Evolutionary conservation across 2,329 filamentous ascomycete species (phyloP).

Genomic region (Gaeumannomyces tritici): DNA sequence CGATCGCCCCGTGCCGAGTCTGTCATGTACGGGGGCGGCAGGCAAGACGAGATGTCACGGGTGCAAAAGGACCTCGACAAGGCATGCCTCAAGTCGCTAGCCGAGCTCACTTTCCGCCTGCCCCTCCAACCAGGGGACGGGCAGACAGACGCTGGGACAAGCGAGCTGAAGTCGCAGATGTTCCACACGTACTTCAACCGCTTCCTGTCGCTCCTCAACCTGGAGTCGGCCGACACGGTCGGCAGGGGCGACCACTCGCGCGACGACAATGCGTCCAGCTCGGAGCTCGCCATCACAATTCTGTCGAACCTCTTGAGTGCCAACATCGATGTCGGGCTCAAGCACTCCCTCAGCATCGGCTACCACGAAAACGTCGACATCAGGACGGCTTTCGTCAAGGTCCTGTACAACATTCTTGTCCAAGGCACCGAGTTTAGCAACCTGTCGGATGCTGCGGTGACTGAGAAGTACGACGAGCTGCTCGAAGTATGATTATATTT

Average conservation of each 20-base stretch:
- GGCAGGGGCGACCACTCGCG: slow-evolving; percentile 33
- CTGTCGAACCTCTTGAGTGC: slow-evolving; percentile 60
- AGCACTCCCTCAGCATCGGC: slow-evolving; percentile 60
- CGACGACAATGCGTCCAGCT: slow-evolving; percentile 45
- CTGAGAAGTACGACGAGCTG: slow-evolving; percentile 58
- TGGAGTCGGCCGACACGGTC: slow-evolving; percentile 35
- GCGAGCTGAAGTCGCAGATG: slow-evolving; percentile 61
- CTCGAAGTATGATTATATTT: slow-evolving; percentile 34
- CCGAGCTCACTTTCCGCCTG: slow-evolving; percentile 55
- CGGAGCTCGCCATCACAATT: slow-evolving; percentile 57
- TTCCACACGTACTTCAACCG: slow-evolving; percentile 64
- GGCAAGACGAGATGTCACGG: slow-evolving; percentile 46
- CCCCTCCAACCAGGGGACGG: slow-evolving; percentile 57
- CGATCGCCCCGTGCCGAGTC: slow-evolving; percentile 38
- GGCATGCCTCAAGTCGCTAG: slow-evolving; percentile 55
- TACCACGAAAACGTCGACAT: slow-evolving; percentile 64
- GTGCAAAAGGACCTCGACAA: slow-evolving; percentile 58
- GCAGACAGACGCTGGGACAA: slow-evolving; percentile 56
- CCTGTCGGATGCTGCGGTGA: slow-evolving; percentile 56
- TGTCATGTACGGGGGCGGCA: slow-evolving; percentile 24
- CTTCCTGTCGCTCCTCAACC: slow-evolving; percentile 55
- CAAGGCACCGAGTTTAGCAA: slow-evolving; percentile 64
- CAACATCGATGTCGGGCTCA: slow-evolving; percentile 62
- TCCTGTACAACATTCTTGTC: slow-evolving; percentile 61
- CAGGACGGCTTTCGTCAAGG: slow-evolving; percentile 59